Base-by-base conservation (phyloP, 2,329 filamentous ascomycete genomes). In the Helotiales sp. region DNA sequence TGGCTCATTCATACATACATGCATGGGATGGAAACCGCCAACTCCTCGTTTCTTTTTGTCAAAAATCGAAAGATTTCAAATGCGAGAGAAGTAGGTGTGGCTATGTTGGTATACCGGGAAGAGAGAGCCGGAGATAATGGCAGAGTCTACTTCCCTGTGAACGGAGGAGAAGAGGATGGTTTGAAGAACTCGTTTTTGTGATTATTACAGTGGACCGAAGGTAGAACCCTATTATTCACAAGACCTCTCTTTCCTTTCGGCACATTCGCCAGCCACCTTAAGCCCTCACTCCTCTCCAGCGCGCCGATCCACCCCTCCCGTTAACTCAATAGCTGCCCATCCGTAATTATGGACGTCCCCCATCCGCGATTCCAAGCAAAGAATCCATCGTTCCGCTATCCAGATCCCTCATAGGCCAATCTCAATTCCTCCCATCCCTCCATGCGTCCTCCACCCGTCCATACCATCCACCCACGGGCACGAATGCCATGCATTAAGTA, bases 151-250 rank as follows among this genome's bases (percentile, higher is more conserved):
- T n/a, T n/a, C n/a, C n/a, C n/a, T n/a, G 15, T 43, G 4, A 20
- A 17, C 1, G 10, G 5, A 43, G 15, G 3, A 45, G 40, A 20
- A 45, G 5, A 20, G n/a, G 17, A 30, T 20, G 26, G n/a, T 34
- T 34, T 32, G 13, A 28, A n/a, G n/a, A 26, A 26, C 22, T 43
- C 26, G 11, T 30, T 60, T 43, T 28, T 28, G 20, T n/a, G 26
- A 45, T 60, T 60, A 60, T 60, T 47, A 60, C 57, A 45, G 17
- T 60, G 34, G 2, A 60, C 17, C 24, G 57, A 60, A 60, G 34
- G 37, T 30, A 60, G 26, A 37, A 60, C 57, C 47, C 57, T 60
- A 60, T 60, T 60, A 60, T 60, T 45, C 13, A 45, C 57, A 60
- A 59, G 24, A 24, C 10, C 37, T 20, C 37, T 57, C 30, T 6